phyloP scores from a whole-genome alignment of 257 asterid species.

The Ehretia macrophylla region DNA sequence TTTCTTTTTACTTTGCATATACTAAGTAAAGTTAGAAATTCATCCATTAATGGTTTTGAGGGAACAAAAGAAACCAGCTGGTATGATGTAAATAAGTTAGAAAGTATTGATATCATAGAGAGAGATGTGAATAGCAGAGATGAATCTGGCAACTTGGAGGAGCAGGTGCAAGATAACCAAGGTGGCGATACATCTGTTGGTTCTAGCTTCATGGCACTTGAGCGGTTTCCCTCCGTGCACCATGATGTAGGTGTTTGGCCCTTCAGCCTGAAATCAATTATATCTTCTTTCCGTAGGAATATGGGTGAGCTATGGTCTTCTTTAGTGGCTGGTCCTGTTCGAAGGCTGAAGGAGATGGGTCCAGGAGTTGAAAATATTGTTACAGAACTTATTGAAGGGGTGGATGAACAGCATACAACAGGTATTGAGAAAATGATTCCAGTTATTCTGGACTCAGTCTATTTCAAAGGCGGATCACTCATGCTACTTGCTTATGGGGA shows the following conservation, averaged over 20 bases:
- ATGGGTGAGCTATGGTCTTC: conserved; percentile 39
- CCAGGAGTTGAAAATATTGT: conserved; percentile 58
- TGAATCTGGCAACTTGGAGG: conserved; percentile 25
- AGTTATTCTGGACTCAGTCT: conserved; percentile 74
- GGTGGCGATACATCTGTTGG: conserved; percentile 26
- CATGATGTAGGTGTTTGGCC: conserved; percentile 27
- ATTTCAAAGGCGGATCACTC: conserved; percentile 73
- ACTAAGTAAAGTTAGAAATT: conserved; percentile 30
- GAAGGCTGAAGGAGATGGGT: conserved; percentile 58
- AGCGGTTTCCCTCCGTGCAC: conserved; percentile 33
- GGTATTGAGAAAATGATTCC: conserved; percentile 64
- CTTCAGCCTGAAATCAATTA: conserved; percentile 32
- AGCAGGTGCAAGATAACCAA: conserved; percentile 39
- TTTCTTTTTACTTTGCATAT: conserved; percentile 41
- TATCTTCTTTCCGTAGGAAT: conserved; percentile 36
- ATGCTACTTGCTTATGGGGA: conserved; percentile 98
- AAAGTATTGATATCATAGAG: conserved; percentile 25
- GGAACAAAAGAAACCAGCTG: conserved; percentile 15
- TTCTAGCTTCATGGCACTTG: conserved; percentile 27
- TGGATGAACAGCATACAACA: conserved; percentile 44
- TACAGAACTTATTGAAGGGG: conserved; percentile 59
- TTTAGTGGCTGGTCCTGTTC: conserved; percentile 48
- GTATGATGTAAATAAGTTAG: conserved; percentile 21
- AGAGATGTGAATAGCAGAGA: conserved; percentile 27
- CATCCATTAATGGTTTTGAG: conserved; percentile 25